These are phyloP conservation scores for Boletus bicolor DNA, from an alignment of 768 basidiomycete genomes.

Conservation along the genomic window DNA sequence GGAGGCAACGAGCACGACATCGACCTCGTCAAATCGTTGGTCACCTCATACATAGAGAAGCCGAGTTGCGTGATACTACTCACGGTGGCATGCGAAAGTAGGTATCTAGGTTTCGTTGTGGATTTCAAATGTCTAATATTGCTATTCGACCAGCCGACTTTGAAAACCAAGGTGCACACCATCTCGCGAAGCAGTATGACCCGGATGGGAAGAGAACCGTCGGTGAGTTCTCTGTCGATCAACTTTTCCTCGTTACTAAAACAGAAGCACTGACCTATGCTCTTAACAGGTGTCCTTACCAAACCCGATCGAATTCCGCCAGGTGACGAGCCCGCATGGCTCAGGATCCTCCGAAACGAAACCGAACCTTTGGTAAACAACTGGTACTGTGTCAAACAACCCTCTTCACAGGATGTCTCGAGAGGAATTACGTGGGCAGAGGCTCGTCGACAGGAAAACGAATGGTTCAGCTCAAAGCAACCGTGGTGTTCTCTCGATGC, in stretches of 20 bases:
- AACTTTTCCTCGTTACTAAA: constrained; percentile 44
- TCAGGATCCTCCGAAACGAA: constrained; percentile 54
- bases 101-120: background rate
- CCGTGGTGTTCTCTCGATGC: constrained; percentile 57
- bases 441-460: constrained; percentile 54
- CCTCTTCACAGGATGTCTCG: constrained; percentile 25
- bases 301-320: constrained; percentile 60
- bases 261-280: background rate
- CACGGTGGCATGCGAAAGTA: constrained; percentile 50
- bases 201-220: constrained; percentile 65
- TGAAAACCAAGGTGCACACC: constrained; percentile 73
- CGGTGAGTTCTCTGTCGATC: constrained; percentile 45
- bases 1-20: constrained; percentile 55
- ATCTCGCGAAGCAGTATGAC: constrained; percentile 59
- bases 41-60: constrained; percentile 56
- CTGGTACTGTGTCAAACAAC: constrained; percentile 43
- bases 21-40: constrained; percentile 55
- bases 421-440: constrained; percentile 47
- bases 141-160: constrained; percentile 61
- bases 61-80: constrained; percentile 68
- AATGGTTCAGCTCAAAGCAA: constrained; percentile 50
- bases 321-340: constrained; percentile 42
- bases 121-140: constrained; percentile 34
- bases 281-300: constrained; percentile 42
- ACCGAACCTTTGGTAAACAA: constrained; percentile 30